A percentile compares a stretch with the other conserved stretches of the same genome.
These are phyloP conservation scores for Amanita jacksonii DNA, from an alignment of 768 basidiomycete species.

Conservation along the genomic window DNA sequence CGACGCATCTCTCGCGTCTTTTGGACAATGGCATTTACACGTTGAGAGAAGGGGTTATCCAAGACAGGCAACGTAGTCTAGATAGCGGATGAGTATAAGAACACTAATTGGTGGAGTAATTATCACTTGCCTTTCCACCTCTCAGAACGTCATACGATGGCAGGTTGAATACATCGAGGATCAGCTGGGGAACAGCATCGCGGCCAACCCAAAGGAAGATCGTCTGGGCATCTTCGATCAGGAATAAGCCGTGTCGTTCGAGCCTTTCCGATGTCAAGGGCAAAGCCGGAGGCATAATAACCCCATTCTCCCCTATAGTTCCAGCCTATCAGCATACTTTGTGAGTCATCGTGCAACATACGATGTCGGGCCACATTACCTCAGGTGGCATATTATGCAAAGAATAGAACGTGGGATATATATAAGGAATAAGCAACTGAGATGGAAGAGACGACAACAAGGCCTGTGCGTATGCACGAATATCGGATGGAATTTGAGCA, in stretches of 20 bases:
- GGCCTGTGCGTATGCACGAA: constrained; percentile 91
- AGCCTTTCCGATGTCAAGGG: constrained; percentile 93
- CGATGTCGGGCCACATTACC: constrained; percentile 29
- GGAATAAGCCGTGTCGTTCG: constrained; percentile 89
- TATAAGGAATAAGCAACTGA: constrained; percentile 85
- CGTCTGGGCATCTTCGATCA: constrained; percentile 96
- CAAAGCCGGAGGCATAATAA: constrained; percentile 79
- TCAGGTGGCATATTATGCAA: constrained; percentile 94
- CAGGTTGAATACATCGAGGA: constrained; percentile 91
- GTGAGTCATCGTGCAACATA: constrained; percentile 8
- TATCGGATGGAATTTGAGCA: constrained; percentile 93
- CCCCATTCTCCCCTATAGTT: constrained; percentile 80
- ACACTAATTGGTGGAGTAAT: background rate
- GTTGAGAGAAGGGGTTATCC: constrained; percentile 93
- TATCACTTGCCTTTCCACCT: constrained; percentile 74
- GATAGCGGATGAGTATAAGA: constrained; percentile 1
- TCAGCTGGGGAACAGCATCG: constrained; percentile 91
- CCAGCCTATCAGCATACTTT: constrained; percentile 50
- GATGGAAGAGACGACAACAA: constrained; percentile 86
- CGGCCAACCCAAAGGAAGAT: constrained; percentile 99
- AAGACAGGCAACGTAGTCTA: constrained; percentile 84
- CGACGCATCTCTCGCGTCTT: constrained; percentile 93
- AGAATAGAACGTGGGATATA: constrained; percentile 93
- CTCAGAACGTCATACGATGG: constrained; percentile 82
- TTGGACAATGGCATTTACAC: constrained; percentile 87